Percentiles rank a stretch among this genome's conserved stretches.
Conservation (phyloP, 495 filamentous ascomycete genomes). For the Aspergillus campestris region DNA sequence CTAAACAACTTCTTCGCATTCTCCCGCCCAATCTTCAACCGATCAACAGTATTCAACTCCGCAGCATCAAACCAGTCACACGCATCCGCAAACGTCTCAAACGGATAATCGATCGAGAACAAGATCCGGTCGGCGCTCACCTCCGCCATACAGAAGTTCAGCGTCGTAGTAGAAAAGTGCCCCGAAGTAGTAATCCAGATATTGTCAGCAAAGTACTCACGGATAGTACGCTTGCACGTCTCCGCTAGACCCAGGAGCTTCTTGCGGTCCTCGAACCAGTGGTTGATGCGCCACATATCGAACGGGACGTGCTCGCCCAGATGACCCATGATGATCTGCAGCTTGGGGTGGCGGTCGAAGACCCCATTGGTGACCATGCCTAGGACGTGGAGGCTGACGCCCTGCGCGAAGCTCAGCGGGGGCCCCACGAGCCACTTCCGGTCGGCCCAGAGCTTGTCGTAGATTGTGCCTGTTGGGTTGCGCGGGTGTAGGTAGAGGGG, state of each 20-base stretch:
- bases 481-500: conserved; percentile 57
- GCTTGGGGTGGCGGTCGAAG: conserved; percentile 39
- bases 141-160: conserved; percentile 42
- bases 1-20: conserved; percentile 49
- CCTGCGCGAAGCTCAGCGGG: conserved; percentile 39
- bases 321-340: conserved; percentile 60
- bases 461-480: conserved; percentile 39
- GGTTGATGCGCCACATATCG: conserved; percentile 52
- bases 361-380: conserved; percentile 47
- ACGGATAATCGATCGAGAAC: conserved; percentile 46
- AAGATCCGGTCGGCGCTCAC: conserved; percentile 36
- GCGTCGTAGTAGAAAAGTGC: conserved; percentile 47
- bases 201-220: conserved; percentile 51
- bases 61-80: conserved; percentile 48
- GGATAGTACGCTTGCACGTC: conserved; percentile 44
- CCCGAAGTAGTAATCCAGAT: conserved; percentile 59
- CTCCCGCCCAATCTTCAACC: conserved; percentile 41
- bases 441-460: conserved; percentile 42
- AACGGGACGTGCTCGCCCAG: conserved; percentile 59
- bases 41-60: conserved; percentile 34
- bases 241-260: conserved; percentile 33
- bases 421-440: conserved; percentile 42
- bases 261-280: conserved; percentile 48
- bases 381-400: conserved; percentile 41
- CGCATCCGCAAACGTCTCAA: conserved; percentile 44